Conservation (phyloP, 2,329 filamentous ascomycete genomes). For the Ophiostoma triangulosporum region DNA sequence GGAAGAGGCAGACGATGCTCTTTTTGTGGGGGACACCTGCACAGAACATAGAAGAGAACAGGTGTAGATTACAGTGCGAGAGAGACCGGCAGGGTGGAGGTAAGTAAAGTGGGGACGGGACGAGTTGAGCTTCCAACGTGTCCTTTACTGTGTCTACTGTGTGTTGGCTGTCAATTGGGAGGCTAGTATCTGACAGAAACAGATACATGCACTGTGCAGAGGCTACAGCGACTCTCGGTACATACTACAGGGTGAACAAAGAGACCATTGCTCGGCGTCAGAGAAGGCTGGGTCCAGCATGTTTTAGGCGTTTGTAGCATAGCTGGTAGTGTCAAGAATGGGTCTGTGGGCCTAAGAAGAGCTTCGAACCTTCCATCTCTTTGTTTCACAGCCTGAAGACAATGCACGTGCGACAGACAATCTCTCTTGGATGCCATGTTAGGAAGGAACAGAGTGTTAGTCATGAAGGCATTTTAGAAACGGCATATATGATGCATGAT, state of each 20-base stretch:
- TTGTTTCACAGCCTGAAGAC: not conserved
- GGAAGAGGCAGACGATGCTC: constrained; percentile 5
- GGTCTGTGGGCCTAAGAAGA: constrained; percentile 8
- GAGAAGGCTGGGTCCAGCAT: constrained; percentile 5
- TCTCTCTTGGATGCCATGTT: too few species aligned
- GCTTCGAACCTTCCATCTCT: constrained; percentile 14
- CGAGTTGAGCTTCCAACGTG: constrained; percentile 13
- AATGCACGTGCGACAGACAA: not conserved
- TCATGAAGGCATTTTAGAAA: too few species aligned
- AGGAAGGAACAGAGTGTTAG: not conserved
- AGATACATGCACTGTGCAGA: constrained; percentile 4
- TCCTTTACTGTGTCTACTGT: constrained; percentile 13
- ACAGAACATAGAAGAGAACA: constrained; percentile 9
- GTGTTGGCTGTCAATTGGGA: not conserved
- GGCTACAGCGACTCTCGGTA: too few species aligned
- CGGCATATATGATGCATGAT: not conserved
- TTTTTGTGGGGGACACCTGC: constrained; percentile 6
- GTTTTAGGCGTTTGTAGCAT: not conserved
- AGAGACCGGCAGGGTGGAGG: constrained; percentile 2
- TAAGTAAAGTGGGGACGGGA: not conserved
- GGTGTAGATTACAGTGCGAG: not conserved
- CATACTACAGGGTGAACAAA: not conserved
- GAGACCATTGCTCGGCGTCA: not conserved
- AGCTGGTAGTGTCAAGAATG: not conserved
- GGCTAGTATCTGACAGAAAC: constrained; percentile 2